A percentile compares a stretch with the other conserved stretches of the same genome.
phyloP scores from a whole-genome alignment of 805 yeast genomes.

The Suhomyces sp. region DNA sequence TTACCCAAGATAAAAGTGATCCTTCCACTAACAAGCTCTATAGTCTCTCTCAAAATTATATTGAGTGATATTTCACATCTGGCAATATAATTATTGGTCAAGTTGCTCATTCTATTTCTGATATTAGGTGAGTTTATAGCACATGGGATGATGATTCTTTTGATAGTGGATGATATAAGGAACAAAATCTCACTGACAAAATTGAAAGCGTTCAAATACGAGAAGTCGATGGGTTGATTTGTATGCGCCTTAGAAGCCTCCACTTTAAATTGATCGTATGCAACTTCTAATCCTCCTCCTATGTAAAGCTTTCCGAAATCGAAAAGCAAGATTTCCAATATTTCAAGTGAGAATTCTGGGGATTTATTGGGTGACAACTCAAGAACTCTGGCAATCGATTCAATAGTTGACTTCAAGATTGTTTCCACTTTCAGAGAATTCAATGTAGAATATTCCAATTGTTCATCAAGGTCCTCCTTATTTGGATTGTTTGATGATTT shows the following conservation, averaged over 20 bases:
- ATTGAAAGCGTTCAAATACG: slow-evolving; percentile 50
- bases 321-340: slow-evolving; percentile 63
- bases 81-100: slow-evolving; percentile 60
- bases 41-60: slow-evolving; percentile 57
- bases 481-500: too few species aligned
- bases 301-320: slow-evolving; percentile 75
- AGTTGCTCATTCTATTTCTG: slow-evolving; percentile 57
- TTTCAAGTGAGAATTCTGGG: slow-evolving; percentile 60
- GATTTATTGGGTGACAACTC: slow-evolving; percentile 68
- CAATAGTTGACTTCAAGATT: slow-evolving; percentile 66
- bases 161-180: slow-evolving; percentile 68
- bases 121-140: slow-evolving; percentile 57
- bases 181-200: slow-evolving; percentile 59
- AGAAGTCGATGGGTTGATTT: slow-evolving; percentile 38
- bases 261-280: slow-evolving; percentile 49
- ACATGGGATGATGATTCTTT: slow-evolving; percentile 74
- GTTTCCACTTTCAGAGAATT: slow-evolving; percentile 55
- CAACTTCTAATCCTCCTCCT: slow-evolving; percentile 70
- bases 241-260: slow-evolving; percentile 30
- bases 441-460: slow-evolving; percentile 26
- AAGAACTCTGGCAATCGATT: slow-evolving; percentile 71
- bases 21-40: slow-evolving; percentile 52
- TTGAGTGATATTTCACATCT: slow-evolving; percentile 67
- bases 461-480: slow-evolving; percentile 24
- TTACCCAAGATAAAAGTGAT: slow-evolving; percentile 49